Evolutionary conservation across 257 asterid genomes (phyloP), one percentile per base, ranked within the genome.

Genomic region (Orobanche coerulescens): DNA sequence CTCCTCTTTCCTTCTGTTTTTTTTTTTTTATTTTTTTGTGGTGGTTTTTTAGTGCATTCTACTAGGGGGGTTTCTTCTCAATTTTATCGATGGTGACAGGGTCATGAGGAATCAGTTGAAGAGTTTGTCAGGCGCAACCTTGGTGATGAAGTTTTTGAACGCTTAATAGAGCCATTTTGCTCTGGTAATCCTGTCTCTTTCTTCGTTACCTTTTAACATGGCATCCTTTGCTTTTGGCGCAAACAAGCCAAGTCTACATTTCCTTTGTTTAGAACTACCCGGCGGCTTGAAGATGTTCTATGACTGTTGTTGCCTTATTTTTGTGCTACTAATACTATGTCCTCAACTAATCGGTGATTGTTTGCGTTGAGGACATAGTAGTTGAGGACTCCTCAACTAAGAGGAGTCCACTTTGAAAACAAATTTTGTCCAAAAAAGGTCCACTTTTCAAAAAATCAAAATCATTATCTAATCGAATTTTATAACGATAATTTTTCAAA

Each of bases 151-250:
- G 96, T 92, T 60, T 92, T 92, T 76, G 95, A 92, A 72, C 96
- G 98, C 64, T 74, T 92, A 73, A 92, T 92, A 24, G 98, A 92
- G 78, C 98, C 98, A 13, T 92, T 92, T 73, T 92, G 98, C 78
- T 88, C 98, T 30, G 98, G 98, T 88, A 82, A 25, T 33, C 50
- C 62, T 60, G 43, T 49, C 59, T 23, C 4, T 37, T 50, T 20
- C 44, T 36, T 15, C 18, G 0, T 6, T 19, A 24, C 24, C 43
- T 40, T 61, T 62, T 25, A 40, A 3, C 30, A 23, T 60, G 59
- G 19, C 43, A 30, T 60, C 36, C 57, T 51, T 39, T 36, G 48
- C 50, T 16, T 30, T 30, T 30, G 36, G 7, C 36, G 39, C 58
- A 14, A 33, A 52, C 58, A 40, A 24, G 25, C 16, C 16, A 47